Base-by-base conservation (phyloP, 768 basidiomycete genomes). In the Daedaleopsis sinensis region DNA sequence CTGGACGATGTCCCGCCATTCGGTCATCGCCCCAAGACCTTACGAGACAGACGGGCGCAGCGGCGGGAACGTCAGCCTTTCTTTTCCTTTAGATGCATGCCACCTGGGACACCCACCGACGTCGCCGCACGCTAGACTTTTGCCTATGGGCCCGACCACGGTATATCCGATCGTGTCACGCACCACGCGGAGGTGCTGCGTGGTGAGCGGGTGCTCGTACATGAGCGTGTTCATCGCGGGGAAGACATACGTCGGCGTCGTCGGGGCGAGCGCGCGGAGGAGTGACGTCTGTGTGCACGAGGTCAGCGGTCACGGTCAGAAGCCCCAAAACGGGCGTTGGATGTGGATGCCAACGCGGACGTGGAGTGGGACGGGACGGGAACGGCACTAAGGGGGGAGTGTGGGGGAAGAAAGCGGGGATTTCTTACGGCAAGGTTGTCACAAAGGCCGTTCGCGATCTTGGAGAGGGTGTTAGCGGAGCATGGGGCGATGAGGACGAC, bases 151-250 rank as follows among this genome's bases (percentile, higher is more conserved):
- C 0, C 96, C 96, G 7, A 90, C 80, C 16, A 98, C 82, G 23
- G 84, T 76, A 70, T 98, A 99, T 13, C 83, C 80, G 11, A 98
- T 81, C 43, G 91, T 82, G 1, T 95, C 90, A 27, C 79, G 80
- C 6, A 96, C 82, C 42, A 90, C 70, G 23, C 85, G 82, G 46
- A 98, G 75, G 70, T 99, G 97, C 64, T 90, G 84, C 1, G 85
- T 83, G 0, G 96, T 98, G 47, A 98, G 80, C 19, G 94, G 94
- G 71, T 98, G 96, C 61, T 91, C 86, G 70, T 93, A 98, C 96
- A 99, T 99, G 65, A 93, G 79, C 3, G 97, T 98, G 73, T 99
- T 99, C 96, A 98, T 99, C 0, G 96, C 97, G 1, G 96, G 96
- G 70, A 96, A 98, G 39, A 98, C 75, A 69, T 90, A 94, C 8